Percentiles rank a stretch among this genome's conserved stretches.
These are phyloP conservation scores for Tuctoria greenei DNA, from an alignment of 176 grass and related monocot species.

Conservation along the genomic window DNA sequence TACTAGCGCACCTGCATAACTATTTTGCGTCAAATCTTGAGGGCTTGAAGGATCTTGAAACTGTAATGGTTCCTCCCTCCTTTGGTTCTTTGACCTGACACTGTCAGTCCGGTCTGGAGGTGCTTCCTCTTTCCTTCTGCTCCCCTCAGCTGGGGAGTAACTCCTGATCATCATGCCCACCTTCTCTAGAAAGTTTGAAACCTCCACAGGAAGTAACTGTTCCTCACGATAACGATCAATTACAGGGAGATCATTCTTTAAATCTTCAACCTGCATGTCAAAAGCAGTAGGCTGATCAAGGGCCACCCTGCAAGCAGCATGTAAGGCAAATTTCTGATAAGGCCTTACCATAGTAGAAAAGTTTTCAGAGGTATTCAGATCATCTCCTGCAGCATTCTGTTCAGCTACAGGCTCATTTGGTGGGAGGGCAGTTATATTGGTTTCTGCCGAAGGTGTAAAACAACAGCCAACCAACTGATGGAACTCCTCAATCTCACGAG, in stretches of 20 bases:
- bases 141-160: slow-evolving; percentile 34
- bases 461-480: slow-evolving; percentile 55
- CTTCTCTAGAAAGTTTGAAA: slow-evolving; percentile 49
- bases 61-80: slow-evolving; percentile 23
- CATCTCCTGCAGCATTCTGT: slow-evolving; percentile 20
- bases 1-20: not conserved
- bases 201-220: slow-evolving; percentile 52
- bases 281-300: slow-evolving; percentile 20
- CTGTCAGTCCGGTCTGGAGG: not conserved
- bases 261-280: slow-evolving; percentile 49
- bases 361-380: slow-evolving; percentile 29
- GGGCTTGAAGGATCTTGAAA: slow-evolving; percentile 42
- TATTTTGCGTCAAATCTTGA: not conserved
- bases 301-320: not conserved
- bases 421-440: slow-evolving; percentile 38
- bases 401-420: slow-evolving; percentile 19
- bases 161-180: slow-evolving; percentile 51
- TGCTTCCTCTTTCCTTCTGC: slow-evolving; percentile 30
- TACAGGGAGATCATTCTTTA: slow-evolving; percentile 58
- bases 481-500: slow-evolving; percentile 60
- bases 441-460: slow-evolving; percentile 44
- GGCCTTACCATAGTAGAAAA: slow-evolving; percentile 46
- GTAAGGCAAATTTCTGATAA: not conserved
- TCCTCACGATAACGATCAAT: slow-evolving; percentile 53
- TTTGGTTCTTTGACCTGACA: slow-evolving; percentile 39